Base-by-base conservation (phyloP, 169 alveolate species). In the Theileria luwenshuni region DNA sequence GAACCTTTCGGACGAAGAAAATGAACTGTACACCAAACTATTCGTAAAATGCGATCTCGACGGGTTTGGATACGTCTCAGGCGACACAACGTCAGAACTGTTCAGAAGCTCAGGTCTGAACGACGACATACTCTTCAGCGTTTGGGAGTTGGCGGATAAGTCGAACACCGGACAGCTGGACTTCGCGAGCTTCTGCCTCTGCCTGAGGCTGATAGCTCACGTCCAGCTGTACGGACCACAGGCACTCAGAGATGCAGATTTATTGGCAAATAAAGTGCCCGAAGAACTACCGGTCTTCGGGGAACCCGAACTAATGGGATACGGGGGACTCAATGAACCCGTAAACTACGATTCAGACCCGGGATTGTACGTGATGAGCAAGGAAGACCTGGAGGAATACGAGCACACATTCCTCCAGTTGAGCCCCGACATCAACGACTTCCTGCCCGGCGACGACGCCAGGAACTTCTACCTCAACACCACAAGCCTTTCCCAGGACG, bases 111-210 rank as follows among this genome's bases (percentile, higher is more conserved):
- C 89, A 7, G 80, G 80, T 3, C 70, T 81, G 32, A 62, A 68
- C 15, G 83, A 74, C 28, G 73, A 65, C 19, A 42, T 47, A 0
- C 64, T 81, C 7, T 74, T 28, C 47, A 68, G 52, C 21, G 68
- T 81, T 25, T 81, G 89, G 89, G 75, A 59, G 21, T 19, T 73
- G 15, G 89, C 77, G 12, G 89, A 81, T 48, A 35, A 47, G 28
- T 38, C 63, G 6, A 56, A 59, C 13, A 32, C 48, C 1, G 89
- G 89, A n/a, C 84, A 72, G 56, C 49, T 81, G 35, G 89, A 81
- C 47, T 73, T 62, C 61, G 8, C 64, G 2, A 81, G 73, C 42
- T 81, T 81, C 47, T 73, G 79, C 49, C 38, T 73, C 23, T 72
- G 85, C 62, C 52, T 83, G 49, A 61, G 65, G 52, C 74, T 81